These are phyloP conservation scores for Fusarium sororula DNA, from an alignment of 2,329 filamentous ascomycete species.

Conservation along the genomic window DNA sequence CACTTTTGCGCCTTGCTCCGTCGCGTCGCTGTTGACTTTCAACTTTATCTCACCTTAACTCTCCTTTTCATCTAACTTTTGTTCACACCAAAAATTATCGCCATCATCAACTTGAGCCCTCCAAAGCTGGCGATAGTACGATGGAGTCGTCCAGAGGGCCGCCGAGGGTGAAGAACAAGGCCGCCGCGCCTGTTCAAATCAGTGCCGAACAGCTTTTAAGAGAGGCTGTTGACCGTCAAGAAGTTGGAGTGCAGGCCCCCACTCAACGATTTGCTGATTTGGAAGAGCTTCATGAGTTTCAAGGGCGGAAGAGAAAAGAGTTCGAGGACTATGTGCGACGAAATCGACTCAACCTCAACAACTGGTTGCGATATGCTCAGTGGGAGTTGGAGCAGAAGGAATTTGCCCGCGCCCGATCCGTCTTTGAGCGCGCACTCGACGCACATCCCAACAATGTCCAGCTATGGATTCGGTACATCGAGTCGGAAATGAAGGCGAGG, in stretches of 20 bases:
- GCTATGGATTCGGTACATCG: slow-evolving; percentile 92
- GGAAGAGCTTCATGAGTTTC: slow-evolving; percentile 97
- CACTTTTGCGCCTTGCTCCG: slow-evolving; percentile 42
- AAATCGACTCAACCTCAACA: slow-evolving; percentile 95
- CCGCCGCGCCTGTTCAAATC: slow-evolving; percentile 88
- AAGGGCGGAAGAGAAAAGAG: slow-evolving; percentile 93
- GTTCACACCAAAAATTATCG: not conserved
- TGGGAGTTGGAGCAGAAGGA: slow-evolving; percentile 99
- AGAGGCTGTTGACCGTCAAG: slow-evolving; percentile 96
- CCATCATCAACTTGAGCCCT: not conserved
- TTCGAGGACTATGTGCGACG: slow-evolving; percentile 98
- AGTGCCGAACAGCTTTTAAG: slow-evolving; percentile 96
- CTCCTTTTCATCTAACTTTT: not conserved
- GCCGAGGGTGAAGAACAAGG: slow-evolving; percentile 98
- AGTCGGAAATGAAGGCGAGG: slow-evolving; percentile 90
- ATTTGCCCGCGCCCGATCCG: slow-evolving; percentile 86
- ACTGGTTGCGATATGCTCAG: slow-evolving; percentile 97
- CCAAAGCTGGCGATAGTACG: slow-evolving; percentile 43
- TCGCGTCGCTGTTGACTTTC: slow-evolving; percentile 32
- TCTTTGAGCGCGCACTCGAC: slow-evolving; percentile 95
- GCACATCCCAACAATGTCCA: slow-evolving; percentile 87
- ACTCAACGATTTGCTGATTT: slow-evolving; percentile 96
- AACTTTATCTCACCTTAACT: slow-evolving; percentile 20
- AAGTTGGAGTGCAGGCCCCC: slow-evolving; percentile 85
- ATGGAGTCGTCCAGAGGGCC: slow-evolving; percentile 95